A percentile compares a stretch with the other conserved stretches of the same genome.
These are phyloP conservation scores for Gossypium sturtianum DNA, from an alignment of 345 rosid genomes.

Conservation along the genomic window DNA sequence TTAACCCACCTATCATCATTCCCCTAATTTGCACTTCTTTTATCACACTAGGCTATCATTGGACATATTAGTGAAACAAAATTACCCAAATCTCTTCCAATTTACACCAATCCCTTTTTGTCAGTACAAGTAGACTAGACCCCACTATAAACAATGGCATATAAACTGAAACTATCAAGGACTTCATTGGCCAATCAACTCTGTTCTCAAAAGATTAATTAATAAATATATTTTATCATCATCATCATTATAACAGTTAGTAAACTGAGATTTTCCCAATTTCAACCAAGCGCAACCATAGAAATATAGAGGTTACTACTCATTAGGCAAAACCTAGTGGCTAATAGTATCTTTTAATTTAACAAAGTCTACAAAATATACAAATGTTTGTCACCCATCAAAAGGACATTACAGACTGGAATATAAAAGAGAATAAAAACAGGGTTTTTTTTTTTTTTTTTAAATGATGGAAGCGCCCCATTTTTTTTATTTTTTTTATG, in stretches of 20 bases:
- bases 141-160: constrained; percentile 15
- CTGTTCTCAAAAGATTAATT: no score
- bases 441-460: not conserved
- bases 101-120: constrained; percentile 20
- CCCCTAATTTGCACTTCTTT: not conserved
- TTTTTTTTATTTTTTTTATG: constrained; percentile 31
- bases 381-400: constrained; percentile 5
- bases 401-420: constrained; percentile 14
- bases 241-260: no score
- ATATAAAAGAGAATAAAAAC: not conserved
- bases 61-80: constrained; percentile 8
- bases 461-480: constrained; percentile 38
- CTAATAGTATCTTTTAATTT: not conserved
- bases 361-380: not conserved
- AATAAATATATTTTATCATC: no score
- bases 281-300: no score
- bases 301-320: no score
- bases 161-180: no score
- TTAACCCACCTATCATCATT: constrained; percentile 14
- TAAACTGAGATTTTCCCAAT: no score
- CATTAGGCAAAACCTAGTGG: not conserved
- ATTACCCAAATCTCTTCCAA: constrained; percentile 13
- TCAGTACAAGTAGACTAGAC: constrained; percentile 19
- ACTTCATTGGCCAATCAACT: no score
- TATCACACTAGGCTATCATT: constrained; percentile 15